These are phyloP conservation scores for Camellia oleifera DNA, from an alignment of 179 eudicot genomes.

Conservation along the genomic window DNA sequence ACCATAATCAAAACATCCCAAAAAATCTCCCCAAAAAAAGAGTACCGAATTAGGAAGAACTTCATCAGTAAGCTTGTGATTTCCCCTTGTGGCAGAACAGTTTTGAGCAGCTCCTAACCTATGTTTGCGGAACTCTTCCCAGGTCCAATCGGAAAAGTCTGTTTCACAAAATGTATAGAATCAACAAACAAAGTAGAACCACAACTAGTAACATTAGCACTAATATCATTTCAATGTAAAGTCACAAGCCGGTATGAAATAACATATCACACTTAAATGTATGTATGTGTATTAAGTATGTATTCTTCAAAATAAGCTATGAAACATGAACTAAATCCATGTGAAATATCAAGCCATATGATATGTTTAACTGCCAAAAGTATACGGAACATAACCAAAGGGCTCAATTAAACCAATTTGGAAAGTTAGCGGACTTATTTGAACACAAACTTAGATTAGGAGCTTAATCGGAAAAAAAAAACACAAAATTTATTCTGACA, in stretches of 20 bases:
- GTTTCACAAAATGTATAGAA: conserved; percentile 9
- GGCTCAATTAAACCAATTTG: too few relatives aligned
- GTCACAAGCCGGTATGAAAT: conserved; percentile 1
- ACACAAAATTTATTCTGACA: too few relatives aligned
- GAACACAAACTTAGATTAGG: too few relatives aligned
- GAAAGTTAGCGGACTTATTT: too few relatives aligned
- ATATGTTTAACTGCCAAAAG: too few relatives aligned
- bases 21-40: not conserved
- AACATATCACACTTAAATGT: not conserved
- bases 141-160: conserved; percentile 88
- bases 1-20: not conserved
- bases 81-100: conserved; percentile 85
- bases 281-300: not conserved
- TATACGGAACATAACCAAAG: too few relatives aligned
- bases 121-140: conserved; percentile 82
- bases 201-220: not conserved
- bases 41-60: conserved; percentile 63
- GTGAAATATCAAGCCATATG: too few relatives aligned
- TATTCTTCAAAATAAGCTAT: not conserved
- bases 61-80: conserved; percentile 59
- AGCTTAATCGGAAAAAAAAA: too few relatives aligned
- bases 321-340: not conserved
- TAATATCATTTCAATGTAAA: not conserved
- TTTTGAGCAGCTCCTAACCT: conserved; percentile 91
- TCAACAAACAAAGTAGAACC: not conserved